Percentiles rank a stretch among this genome's conserved stretches.
Evolutionary conservation across 192 early-diverging fungal genomes (phyloP).

Genomic region (Backusella parvicylindrica): DNA sequence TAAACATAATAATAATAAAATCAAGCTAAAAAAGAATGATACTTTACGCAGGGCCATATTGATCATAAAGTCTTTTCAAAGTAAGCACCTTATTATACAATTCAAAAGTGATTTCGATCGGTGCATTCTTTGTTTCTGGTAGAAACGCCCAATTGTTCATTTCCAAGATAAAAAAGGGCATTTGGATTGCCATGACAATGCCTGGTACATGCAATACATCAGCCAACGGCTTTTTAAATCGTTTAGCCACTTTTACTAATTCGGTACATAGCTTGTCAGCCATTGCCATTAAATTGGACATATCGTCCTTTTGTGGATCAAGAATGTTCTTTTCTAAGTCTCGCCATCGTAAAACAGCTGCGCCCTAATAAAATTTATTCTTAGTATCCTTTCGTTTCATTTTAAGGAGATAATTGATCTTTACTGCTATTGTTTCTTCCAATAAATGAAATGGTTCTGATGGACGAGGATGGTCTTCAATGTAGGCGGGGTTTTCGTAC

Average conservation of each 20-base stretch:
- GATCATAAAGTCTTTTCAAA: slow-evolving; percentile 45
- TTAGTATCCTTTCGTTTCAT: background rate
- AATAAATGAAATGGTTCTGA: slow-evolving; percentile 17
- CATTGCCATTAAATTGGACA: slow-evolving; percentile 29
- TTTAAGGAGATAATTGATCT: background rate
- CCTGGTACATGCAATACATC: slow-evolving; percentile 31
- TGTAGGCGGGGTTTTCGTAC: slow-evolving; percentile 32
- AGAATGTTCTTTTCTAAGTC: slow-evolving; percentile 16
- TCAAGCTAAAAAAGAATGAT: background rate
- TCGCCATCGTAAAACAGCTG: slow-evolving; percentile 35
- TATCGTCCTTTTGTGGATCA: slow-evolving; percentile 29
- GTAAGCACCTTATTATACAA: slow-evolving; percentile 50
- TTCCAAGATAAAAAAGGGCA: slow-evolving; percentile 48
- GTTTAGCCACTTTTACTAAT: slow-evolving; percentile 20
- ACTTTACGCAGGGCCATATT: slow-evolving; percentile 43
- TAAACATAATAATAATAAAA: background rate
- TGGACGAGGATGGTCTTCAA: slow-evolving; percentile 22
- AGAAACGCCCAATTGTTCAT: slow-evolving; percentile 56
- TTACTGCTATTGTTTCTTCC: slow-evolving; percentile 31
- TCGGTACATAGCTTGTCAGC: slow-evolving; percentile 32
- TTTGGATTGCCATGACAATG: slow-evolving; percentile 48
- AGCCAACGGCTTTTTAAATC: slow-evolving; percentile 1
- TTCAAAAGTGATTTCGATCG: slow-evolving; percentile 48
- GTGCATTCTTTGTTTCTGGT: slow-evolving; percentile 38
- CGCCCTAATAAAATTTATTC: slow-evolving; percentile 15